These are phyloP conservation scores for Talaromyces sp. DNA, from an alignment of 2,329 filamentous ascomycete genomes.

Conservation along the genomic window DNA sequence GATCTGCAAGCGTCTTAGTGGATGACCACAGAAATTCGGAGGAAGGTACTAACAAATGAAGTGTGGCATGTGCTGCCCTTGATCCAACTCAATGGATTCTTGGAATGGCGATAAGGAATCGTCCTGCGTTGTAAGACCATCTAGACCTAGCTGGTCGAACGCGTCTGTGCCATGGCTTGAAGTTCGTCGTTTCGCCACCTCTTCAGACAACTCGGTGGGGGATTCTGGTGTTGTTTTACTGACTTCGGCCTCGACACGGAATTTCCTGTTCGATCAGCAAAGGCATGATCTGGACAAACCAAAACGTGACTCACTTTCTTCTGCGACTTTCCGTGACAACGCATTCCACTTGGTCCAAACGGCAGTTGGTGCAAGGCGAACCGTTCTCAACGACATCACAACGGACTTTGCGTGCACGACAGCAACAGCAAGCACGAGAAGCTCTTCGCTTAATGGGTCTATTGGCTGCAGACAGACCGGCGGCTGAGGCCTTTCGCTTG, in stretches of 20 bases:
- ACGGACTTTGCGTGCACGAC: constrained; percentile 82
- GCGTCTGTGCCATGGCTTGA: constrained; percentile 31
- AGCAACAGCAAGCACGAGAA: constrained; percentile 87
- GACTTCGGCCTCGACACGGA: constrained; percentile 39
- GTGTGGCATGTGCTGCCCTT: constrained; percentile 60
- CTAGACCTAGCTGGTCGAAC: constrained; percentile 16
- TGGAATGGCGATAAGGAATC: constrained; percentile 43
- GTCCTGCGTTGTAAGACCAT: constrained; percentile 7
- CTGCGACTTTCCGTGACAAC: constrained; percentile 76
- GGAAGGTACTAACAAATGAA: constrained; percentile 55
- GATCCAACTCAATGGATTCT: constrained; percentile 46
- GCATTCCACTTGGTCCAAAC: constrained; percentile 53
- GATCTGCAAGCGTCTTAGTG: constrained; percentile 37
- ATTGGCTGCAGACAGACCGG: constrained; percentile 51
- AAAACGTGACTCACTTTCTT: constrained; percentile 49
- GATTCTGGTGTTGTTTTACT: constrained; percentile 33
- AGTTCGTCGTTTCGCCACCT: constrained; percentile 29
- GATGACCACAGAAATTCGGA: not conserved
- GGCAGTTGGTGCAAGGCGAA: constrained; percentile 82
- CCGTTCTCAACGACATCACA: constrained; percentile 89
- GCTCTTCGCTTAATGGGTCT: constrained; percentile 75
- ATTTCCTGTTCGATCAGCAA: constrained; percentile 33
- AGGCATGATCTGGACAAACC: not conserved
- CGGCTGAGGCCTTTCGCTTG: constrained; percentile 58
- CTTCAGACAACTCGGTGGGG: constrained; percentile 35